Evolutionary conservation across 768 basidiomycete genomes (phyloP), one percentile per base, ranked within the genome.

Genomic region (Naganishia kalamii): DNA sequence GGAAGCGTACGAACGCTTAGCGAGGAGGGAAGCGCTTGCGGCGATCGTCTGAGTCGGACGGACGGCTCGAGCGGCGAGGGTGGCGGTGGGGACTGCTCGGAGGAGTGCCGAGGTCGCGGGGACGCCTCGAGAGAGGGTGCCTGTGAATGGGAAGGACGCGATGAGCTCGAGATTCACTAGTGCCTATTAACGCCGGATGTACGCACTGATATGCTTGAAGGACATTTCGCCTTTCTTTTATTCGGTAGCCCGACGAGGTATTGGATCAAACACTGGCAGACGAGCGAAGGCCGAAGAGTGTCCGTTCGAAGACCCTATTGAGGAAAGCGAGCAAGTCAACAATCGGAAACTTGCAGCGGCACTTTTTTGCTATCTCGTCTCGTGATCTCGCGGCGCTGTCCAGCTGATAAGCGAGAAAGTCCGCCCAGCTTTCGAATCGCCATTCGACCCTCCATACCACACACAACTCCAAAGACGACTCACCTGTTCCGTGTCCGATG

Each of bases 141-240:
- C 54, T 57, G 13, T 21, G 3, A 5, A 17, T 4, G 2, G 23
- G 46, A 21, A 19, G 35, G 35, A 25, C n/a, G 33, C 5, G 3
- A 40, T 57, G 13, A 57, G 21, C n/a, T 57, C 25, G 37, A 21
- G 54, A 33, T 17, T 41, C 35, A 7, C 15, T 49, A 25, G 13
- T 6, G 48, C 17, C 1, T 4, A 27, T 15, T 46, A 49, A 3
- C 25, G 27, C 2, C 27, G 2, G 2, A 37, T 1, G 35, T 15
- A 57, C 54, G 25, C 37, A 57, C 54, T 57, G 54, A 57, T 35
- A 35, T 57, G 54, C 30, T 57, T 57, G 54, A 57, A 57, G 33
- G 54, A 57, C 54, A 57, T 57, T 57, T 57, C 21, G 43, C 19
- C 7, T 57, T 21, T 3, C 6, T 11, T 57, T 50, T 50, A 6